Evolutionary conservation across 2,329 filamentous ascomycete genomes (phyloP), one percentile per base, ranked within the genome.

Genomic region (Paramyrothecium sp.): DNA sequence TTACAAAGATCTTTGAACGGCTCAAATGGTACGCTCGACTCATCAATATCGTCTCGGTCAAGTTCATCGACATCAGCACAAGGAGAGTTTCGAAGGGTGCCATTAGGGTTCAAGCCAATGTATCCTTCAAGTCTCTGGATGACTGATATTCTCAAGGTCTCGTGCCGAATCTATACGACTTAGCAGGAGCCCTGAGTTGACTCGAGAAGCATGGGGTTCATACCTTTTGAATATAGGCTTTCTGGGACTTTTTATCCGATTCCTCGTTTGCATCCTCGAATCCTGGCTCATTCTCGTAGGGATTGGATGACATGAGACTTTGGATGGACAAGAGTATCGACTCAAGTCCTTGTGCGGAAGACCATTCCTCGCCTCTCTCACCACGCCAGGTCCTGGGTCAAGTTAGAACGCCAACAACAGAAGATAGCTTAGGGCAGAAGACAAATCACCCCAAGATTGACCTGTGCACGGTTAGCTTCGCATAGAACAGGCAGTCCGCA

Each of bases 251-350:
- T 73, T 90, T 89, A 71, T 96, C 92, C 3, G 81, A 75, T 1
- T 81, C 75, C 10, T 84, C 81, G 50, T 88, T 89, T 13, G 88
- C 84, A 58, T 89, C 83, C 71, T 98, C 94, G 65, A 91, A 97
- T 7, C 95, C 95, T 1, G 95, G 95, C 71, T 99, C 95, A 66
- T 98, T 97, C 70, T 95, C 91, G 73, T 97, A 98, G 0, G 94
- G 95, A 65, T 97, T 97, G 26, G 86, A 77, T 1, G 92, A 97
- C 89, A 99, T 93, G 49, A 99, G 80, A 71, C 93, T 97, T 74
- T 99, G 95, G 57, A 99, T 97, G 5, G 94, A 98, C 54, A 98
- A 85, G 51, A 99, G 75, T 52, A 98, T 91, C 1, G 94, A 98
- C 72, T 98, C 95, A 1, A 99, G 80, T 7, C 95, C 94, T 72